Percentiles rank a stretch among this genome's conserved stretches.
These are phyloP conservation scores for Taphrina flavorubra DNA, from an alignment of 1,139 yeast genomes.

Conservation along the genomic window DNA sequence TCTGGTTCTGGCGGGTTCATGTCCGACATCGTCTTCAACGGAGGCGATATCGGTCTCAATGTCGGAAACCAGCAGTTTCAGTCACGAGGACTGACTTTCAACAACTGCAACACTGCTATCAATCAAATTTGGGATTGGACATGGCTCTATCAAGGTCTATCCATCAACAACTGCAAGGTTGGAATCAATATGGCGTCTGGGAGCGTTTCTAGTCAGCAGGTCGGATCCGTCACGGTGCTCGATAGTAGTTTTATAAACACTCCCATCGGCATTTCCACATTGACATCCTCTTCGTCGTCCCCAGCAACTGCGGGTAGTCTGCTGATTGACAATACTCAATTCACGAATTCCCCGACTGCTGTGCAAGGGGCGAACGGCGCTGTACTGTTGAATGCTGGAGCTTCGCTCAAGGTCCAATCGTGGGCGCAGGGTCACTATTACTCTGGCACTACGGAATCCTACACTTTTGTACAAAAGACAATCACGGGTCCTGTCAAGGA, in stretches of 20 bases:
- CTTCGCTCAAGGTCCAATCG: slow-evolving; percentile 4
- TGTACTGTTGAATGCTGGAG: slow-evolving; percentile 17
- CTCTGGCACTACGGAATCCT: background rate
- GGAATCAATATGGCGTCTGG: slow-evolving; percentile 34
- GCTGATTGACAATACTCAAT: slow-evolving; percentile 25
- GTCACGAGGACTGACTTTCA: slow-evolving; percentile 39
- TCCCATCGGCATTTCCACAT: slow-evolving; percentile 25
- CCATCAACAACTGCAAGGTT: slow-evolving; percentile 37
- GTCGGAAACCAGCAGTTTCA: slow-evolving; percentile 44
- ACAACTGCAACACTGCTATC: slow-evolving; percentile 40
- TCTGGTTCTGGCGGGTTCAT: slow-evolving; percentile 44
- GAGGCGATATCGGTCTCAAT: slow-evolving; percentile 41
- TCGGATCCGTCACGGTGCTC: slow-evolving; percentile 21
- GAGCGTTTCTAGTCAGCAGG: background rate
- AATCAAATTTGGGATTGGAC: slow-evolving; percentile 39
- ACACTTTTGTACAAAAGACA: slow-evolving; percentile 9
- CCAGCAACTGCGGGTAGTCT: slow-evolving; percentile 26
- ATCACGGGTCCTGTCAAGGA: slow-evolving; percentile 19
- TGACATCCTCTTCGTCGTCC: slow-evolving; percentile 5
- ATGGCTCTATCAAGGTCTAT: slow-evolving; percentile 40
- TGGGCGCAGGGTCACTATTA: slow-evolving; percentile 32
- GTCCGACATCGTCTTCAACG: slow-evolving; percentile 42
- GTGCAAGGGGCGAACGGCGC: slow-evolving; percentile 16
- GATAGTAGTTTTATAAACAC: slow-evolving; percentile 24
- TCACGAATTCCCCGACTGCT: slow-evolving; percentile 26